phyloP scores from a whole-genome alignment of 148 eudicot species.

The Limonium bicolor region DNA sequence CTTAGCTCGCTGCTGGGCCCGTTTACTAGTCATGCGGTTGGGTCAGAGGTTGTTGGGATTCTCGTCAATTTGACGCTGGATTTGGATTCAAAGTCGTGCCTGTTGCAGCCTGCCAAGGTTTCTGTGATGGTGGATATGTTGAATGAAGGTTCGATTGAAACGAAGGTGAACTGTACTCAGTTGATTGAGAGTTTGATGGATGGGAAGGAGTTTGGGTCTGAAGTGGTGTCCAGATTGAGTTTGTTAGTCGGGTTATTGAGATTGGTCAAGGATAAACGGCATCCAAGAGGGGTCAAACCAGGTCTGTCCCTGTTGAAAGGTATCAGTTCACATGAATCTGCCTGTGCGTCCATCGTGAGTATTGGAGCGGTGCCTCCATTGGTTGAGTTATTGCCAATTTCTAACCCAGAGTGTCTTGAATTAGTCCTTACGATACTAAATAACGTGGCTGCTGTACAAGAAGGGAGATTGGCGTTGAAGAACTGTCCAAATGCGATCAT shows the following conservation, averaged over 20 bases:
- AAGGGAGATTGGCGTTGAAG: slow-evolving; percentile 41
- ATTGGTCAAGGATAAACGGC: slow-evolving; percentile 53
- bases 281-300: slow-evolving; percentile 41
- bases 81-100: slow-evolving; percentile 30
- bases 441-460: slow-evolving; percentile 21
- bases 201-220: slow-evolving; percentile 26
- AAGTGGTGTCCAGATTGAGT: slow-evolving; percentile 57
- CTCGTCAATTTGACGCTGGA: slow-evolving; percentile 46
- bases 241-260: slow-evolving; percentile 79
- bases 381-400: slow-evolving; percentile 39
- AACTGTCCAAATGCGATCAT: slow-evolving; percentile 40
- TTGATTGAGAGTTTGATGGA: slow-evolving; percentile 51
- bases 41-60: slow-evolving; percentile 60
- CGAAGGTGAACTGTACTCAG: slow-evolving; percentile 56
- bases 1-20: slow-evolving; percentile 56
- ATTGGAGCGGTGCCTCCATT: slow-evolving; percentile 55
- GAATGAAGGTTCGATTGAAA: slow-evolving; percentile 79
- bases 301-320: slow-evolving; percentile 47
- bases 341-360: slow-evolving; percentile 39
- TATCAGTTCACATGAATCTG: slow-evolving; percentile 37
- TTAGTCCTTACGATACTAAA: slow-evolving; percentile 41
- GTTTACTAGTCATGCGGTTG: slow-evolving; percentile 68
- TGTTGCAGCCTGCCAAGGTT: slow-evolving; percentile 56
- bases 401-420: slow-evolving; percentile 50
- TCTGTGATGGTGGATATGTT: slow-evolving; percentile 73